Conservation (phyloP, 805 yeast genomes). For the Teunomyces funiuensis region DNA sequence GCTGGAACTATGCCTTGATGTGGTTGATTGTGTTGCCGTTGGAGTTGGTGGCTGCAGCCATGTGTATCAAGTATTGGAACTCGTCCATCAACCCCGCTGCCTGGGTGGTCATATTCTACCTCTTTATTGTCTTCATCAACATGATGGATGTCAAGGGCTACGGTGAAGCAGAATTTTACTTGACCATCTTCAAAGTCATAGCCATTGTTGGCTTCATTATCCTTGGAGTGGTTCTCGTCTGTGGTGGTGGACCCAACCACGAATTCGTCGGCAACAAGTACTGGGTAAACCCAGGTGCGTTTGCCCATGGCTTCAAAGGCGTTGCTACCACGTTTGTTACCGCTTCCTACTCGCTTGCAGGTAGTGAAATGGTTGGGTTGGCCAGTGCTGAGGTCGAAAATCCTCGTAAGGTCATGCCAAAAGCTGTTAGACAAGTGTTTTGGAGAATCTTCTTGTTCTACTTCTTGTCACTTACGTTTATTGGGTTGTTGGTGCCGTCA, state of each 20-base stretch:
- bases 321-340: constrained; percentile 38
- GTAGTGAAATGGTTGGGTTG: constrained; percentile 38
- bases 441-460: constrained; percentile 44
- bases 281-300: constrained; percentile 35
- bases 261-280: constrained; percentile 34
- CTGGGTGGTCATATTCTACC: constrained; percentile 36
- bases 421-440: constrained; percentile 44
- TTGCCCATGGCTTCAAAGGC: constrained; percentile 39
- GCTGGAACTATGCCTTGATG: constrained; percentile 39
- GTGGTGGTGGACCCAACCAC: constrained; percentile 40
- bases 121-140: constrained; percentile 28
- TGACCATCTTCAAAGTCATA: constrained; percentile 32
- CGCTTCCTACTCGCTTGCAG: constrained; percentile 38
- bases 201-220: constrained; percentile 40
- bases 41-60: constrained; percentile 40
- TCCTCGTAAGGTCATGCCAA: constrained; percentile 40
- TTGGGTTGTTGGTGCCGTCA: constrained; percentile 24
- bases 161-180: constrained; percentile 36
- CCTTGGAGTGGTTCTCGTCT: constrained; percentile 34
- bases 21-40: constrained; percentile 39
- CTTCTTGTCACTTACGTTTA: constrained; percentile 25
- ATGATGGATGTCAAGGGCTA: constrained; percentile 38
- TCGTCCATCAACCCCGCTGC: constrained; percentile 34
- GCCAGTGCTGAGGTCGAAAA: constrained; percentile 41
- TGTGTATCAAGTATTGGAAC: constrained; percentile 37